A percentile compares a stretch with the other conserved stretches of the same genome.
Conservation (phyloP, 1,284 basidiomycete genomes). For the Phylloboletellus chloephorus region DNA sequence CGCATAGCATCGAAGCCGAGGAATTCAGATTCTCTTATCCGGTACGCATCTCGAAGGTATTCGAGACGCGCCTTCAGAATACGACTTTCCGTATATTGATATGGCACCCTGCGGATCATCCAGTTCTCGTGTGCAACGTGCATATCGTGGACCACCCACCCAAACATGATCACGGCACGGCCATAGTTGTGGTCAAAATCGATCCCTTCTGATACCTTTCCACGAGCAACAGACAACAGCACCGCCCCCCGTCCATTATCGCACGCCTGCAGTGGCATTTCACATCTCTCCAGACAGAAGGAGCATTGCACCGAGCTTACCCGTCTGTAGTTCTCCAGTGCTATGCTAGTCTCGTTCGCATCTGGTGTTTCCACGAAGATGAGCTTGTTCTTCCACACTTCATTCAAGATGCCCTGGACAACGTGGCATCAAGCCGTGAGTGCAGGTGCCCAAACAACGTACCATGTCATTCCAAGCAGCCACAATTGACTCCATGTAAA, state of each 20-base stretch:
- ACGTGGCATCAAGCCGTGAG: slow-evolving; percentile 5
- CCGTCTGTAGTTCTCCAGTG: slow-evolving; percentile 93
- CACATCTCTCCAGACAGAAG: background rate
- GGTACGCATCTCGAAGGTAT: slow-evolving; percentile 96
- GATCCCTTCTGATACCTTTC: slow-evolving; percentile 99
- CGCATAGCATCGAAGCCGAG: slow-evolving; percentile 99
- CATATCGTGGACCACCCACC: slow-evolving; percentile 45
- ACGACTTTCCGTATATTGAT: slow-evolving; percentile 98
- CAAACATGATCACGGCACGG: slow-evolving; percentile 99
- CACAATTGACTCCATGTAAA: slow-evolving; percentile 99
- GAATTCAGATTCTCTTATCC: slow-evolving; percentile 98
- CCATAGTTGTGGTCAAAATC: slow-evolving; percentile 99
- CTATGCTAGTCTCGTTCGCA: slow-evolving; percentile 97
- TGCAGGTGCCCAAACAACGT: slow-evolving; percentile 23
- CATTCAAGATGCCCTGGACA: slow-evolving; percentile 88
- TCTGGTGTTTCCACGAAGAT: slow-evolving; percentile 99
- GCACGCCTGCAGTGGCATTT: slow-evolving; percentile 64
- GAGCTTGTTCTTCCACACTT: slow-evolving; percentile 99
- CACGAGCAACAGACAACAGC: slow-evolving; percentile 93
- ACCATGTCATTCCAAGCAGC: slow-evolving; percentile 99
- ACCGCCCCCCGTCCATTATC: slow-evolving; percentile 98
- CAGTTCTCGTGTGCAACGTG: background rate
- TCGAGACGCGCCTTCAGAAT: slow-evolving; percentile 97
- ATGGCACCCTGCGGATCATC: slow-evolving; percentile 68
- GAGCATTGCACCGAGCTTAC: slow-evolving; percentile 40